phyloP scores from a whole-genome alignment of 306 rosid species.

The Castanea crenata region DNA sequence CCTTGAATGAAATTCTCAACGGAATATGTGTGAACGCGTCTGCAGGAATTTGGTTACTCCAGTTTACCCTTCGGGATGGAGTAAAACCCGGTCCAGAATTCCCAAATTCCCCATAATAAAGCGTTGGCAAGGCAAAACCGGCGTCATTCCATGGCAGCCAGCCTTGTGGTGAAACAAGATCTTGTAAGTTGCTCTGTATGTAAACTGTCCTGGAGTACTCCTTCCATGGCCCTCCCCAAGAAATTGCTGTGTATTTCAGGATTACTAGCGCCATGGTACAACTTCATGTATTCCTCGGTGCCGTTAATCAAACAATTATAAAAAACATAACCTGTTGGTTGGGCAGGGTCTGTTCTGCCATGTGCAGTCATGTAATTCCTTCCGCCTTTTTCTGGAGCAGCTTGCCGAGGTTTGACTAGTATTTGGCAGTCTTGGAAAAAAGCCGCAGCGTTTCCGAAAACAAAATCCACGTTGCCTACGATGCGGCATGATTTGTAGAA shows the following conservation, averaged over 20 bases:
- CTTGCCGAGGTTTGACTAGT: constrained; percentile 52
- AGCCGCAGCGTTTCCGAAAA: constrained; percentile 81
- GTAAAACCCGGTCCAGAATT: constrained; percentile 53
- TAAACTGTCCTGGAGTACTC: constrained; percentile 69
- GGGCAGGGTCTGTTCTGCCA: constrained; percentile 81
- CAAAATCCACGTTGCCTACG: constrained; percentile 77
- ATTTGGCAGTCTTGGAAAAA: constrained; percentile 63
- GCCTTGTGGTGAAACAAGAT: constrained; percentile 46
- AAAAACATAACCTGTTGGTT: constrained; percentile 72
- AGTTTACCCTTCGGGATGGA: constrained; percentile 42
- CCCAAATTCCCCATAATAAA: constrained; percentile 67
- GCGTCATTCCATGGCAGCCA: constrained; percentile 69
- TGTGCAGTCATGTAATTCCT: constrained; percentile 70
- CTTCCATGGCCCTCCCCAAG: constrained; percentile 99
- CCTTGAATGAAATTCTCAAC: constrained; percentile 82
- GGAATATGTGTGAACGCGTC: constrained; percentile 50
- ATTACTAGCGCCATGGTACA: constrained; percentile 42
- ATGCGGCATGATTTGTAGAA: constrained; percentile 76
- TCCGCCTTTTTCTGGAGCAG: constrained; percentile 54
- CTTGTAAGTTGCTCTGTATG: constrained; percentile 43
- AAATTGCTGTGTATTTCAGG: constrained; percentile 67
- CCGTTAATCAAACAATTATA: constrained; percentile 68
- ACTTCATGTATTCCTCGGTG: constrained; percentile 60
- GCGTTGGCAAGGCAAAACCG: constrained; percentile 59
- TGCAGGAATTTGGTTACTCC: constrained; percentile 62